Evolutionary conservation across 768 basidiomycete species (phyloP).

Genomic region (Tricholoma sp.): DNA sequence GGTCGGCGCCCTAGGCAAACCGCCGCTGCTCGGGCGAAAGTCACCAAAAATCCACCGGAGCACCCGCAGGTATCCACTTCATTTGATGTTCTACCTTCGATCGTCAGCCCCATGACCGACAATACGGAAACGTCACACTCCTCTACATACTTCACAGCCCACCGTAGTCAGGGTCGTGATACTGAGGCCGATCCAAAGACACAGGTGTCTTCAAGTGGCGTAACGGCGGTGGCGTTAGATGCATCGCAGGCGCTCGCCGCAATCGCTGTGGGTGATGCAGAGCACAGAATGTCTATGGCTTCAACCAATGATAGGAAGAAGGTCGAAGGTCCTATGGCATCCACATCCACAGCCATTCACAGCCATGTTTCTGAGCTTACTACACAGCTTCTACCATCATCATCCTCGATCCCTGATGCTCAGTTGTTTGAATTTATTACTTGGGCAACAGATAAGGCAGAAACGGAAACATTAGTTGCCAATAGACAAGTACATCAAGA

Average conservation of each 20-base stretch:
- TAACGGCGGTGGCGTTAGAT: not conserved
- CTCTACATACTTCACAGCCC: too few relatives aligned
- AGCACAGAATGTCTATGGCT: not conserved
- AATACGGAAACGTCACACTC: not conserved
- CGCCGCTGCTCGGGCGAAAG: not conserved
- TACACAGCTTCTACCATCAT: not conserved
- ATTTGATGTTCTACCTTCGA: not conserved
- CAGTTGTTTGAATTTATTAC: not conserved
- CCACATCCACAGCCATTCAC: not conserved
- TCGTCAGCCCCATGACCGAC: not conserved
- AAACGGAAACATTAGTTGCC: not conserved
- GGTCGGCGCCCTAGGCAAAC: not conserved
- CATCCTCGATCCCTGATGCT: not conserved
- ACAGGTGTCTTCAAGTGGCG: not conserved
- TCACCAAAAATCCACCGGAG: not conserved
- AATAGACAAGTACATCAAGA: not conserved
- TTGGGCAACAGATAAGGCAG: not conserved
- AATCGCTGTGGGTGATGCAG: not conserved
- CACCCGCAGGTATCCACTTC: not conserved
- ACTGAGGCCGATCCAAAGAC: not conserved
- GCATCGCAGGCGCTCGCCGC: not conserved
- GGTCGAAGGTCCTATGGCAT: not conserved
- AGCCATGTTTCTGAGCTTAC: not conserved
- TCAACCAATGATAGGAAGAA: not conserved
- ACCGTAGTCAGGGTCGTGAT: not conserved